Conservation (phyloP, 805 yeast genomes). For the Clavispora fructus region DNA sequence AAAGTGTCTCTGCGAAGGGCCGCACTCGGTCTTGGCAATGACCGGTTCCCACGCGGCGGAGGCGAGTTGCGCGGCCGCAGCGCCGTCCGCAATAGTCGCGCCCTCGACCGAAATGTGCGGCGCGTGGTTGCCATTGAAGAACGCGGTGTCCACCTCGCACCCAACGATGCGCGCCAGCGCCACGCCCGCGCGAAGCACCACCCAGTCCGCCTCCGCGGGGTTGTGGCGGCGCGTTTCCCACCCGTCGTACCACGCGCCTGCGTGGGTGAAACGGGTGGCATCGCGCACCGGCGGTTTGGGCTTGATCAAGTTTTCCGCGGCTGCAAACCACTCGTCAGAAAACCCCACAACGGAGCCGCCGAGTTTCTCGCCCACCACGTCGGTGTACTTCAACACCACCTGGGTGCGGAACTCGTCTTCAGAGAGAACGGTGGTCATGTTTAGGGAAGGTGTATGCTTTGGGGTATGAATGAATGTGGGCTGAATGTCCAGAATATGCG, state of each 20-base stretch:
- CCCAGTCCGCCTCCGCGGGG: slow-evolving; percentile 81
- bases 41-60: slow-evolving; percentile 64
- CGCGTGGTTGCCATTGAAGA: slow-evolving; percentile 93
- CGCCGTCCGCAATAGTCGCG: slow-evolving; percentile 31
- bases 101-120: slow-evolving; percentile 87
- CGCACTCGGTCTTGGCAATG: slow-evolving; percentile 71
- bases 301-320: slow-evolving; percentile 78
- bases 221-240: slow-evolving; percentile 98
- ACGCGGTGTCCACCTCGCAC: slow-evolving; percentile 89
- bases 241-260: slow-evolving; percentile 98
- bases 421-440: slow-evolving; percentile 14
- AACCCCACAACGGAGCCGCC: slow-evolving; percentile 69
- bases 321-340: slow-evolving; percentile 95
- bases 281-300: slow-evolving; percentile 79
- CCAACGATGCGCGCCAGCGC: slow-evolving; percentile 74
- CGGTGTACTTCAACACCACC: slow-evolving; percentile 53
- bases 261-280: slow-evolving; percentile 67
- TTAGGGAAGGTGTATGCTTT: not conserved
- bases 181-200: slow-evolving; percentile 76
- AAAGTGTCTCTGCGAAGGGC: slow-evolving; percentile 84
- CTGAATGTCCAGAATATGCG: too few species aligned
- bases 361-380: slow-evolving; percentile 77
- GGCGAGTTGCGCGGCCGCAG: slow-evolving; percentile 15
- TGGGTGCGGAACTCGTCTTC: slow-evolving; percentile 39
- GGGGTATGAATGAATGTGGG: too few species aligned